Conservation (phyloP, 2,329 filamentous ascomycete genomes). For the Didymella lethalis region DNA sequence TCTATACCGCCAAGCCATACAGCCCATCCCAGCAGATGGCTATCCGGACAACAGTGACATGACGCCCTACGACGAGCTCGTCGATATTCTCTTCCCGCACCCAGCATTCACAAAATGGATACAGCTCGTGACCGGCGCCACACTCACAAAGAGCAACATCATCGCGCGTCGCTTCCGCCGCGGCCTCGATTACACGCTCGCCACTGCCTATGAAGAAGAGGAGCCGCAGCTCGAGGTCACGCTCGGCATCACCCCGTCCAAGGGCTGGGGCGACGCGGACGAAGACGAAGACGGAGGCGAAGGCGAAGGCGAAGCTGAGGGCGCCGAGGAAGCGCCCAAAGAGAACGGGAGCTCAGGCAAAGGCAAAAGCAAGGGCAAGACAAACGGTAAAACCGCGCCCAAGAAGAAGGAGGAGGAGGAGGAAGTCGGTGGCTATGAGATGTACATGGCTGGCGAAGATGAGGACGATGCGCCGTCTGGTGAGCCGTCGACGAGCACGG, state of each 20-base stretch:
- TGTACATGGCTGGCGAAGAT: slow-evolving; percentile 88
- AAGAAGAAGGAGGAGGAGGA: slow-evolving; percentile 57
- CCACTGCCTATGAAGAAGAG: slow-evolving; percentile 77
- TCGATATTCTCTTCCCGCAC: slow-evolving; percentile 84
- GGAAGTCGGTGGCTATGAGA: slow-evolving; percentile 77
- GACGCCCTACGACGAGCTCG: slow-evolving; percentile 72
- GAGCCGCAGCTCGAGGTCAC: slow-evolving; percentile 86
- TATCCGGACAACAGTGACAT: slow-evolving; percentile 43
- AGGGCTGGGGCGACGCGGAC: slow-evolving; percentile 81
- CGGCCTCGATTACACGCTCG: slow-evolving; percentile 90
- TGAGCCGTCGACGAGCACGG: slow-evolving; percentile 51
- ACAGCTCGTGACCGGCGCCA: slow-evolving; percentile 78
- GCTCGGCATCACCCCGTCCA: slow-evolving; percentile 82
- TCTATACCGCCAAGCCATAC: slow-evolving; percentile 73
- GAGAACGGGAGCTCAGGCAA: slow-evolving; percentile 48
- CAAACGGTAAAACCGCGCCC: slow-evolving; percentile 21
- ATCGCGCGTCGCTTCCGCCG: slow-evolving; percentile 87
- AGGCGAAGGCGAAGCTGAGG: slow-evolving; percentile 41
- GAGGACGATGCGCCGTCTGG: slow-evolving; percentile 64
- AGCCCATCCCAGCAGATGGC: slow-evolving; percentile 45
- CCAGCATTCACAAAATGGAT: slow-evolving; percentile 90
- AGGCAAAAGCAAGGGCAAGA: slow-evolving; percentile 16
- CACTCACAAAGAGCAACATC: slow-evolving; percentile 75
- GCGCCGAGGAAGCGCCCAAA: slow-evolving; percentile 53
- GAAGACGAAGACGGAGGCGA: slow-evolving; percentile 57